Evolutionary conservation across 2,329 filamentous ascomycete genomes (phyloP).

Genomic region (Cladophialophora psammophila): DNA sequence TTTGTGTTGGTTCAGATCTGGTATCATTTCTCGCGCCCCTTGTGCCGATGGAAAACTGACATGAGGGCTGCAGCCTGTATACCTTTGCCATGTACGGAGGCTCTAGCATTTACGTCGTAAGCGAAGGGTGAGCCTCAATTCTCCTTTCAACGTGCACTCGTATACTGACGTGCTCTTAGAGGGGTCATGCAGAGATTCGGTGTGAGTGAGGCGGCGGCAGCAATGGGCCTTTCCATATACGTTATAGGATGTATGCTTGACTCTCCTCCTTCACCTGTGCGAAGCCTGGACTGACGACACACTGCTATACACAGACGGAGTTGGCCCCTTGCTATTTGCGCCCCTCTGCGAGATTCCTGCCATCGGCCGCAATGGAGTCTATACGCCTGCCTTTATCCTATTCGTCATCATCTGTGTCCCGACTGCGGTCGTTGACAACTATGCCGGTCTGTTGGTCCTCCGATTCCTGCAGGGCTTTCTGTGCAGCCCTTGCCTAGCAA

Average conservation of each 20-base stretch:
- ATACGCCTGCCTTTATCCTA: constrained; percentile 71
- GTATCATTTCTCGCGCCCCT: background rate
- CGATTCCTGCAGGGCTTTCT: constrained; percentile 72
- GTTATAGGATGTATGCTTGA: constrained; percentile 51
- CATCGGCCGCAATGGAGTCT: constrained; percentile 72
- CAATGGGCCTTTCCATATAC: constrained; percentile 37
- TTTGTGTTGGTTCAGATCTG: constrained; percentile 38
- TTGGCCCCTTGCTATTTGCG: constrained; percentile 55
- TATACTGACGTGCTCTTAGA: constrained; percentile 15
- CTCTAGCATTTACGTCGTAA: constrained; percentile 37
- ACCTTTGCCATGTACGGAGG: constrained; percentile 37
- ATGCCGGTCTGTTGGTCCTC: constrained; percentile 68
- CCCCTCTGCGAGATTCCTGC: constrained; percentile 71
- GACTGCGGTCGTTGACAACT: constrained; percentile 68
- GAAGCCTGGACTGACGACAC: background rate
- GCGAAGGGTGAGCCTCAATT: constrained; percentile 31
- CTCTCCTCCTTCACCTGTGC: background rate
- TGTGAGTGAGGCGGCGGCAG: constrained; percentile 26
- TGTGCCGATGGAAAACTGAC: background rate
- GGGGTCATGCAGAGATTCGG: constrained; percentile 31
- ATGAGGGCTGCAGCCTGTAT: constrained; percentile 24
- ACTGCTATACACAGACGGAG: constrained; percentile 21
- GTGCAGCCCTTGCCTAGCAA: constrained; percentile 69
- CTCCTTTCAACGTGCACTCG: background rate
- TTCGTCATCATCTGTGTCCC: constrained; percentile 74